A percentile compares a stretch with the other conserved stretches of the same genome.
Evolutionary conservation across 495 filamentous ascomycete species (phyloP).

Genomic region (Aspergillus haitiensis): DNA sequence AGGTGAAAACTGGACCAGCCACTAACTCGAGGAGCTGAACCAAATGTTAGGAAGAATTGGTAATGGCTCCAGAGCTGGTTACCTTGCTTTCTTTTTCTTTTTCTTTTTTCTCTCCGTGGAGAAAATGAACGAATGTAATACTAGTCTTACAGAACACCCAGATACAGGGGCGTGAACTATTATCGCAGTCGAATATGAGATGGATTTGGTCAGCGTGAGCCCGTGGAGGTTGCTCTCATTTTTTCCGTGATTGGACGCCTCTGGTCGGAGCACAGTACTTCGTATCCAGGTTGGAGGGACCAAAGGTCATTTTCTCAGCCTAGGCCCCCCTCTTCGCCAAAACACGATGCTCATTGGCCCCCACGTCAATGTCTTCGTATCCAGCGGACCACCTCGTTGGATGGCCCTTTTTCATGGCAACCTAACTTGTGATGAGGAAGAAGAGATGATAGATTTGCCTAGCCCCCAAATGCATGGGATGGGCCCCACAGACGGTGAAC

Average conservation of each 20-base stretch:
- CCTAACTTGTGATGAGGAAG: background rate
- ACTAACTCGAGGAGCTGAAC: no score
- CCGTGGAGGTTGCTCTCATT: background rate
- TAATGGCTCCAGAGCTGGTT: background rate
- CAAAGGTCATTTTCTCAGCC: background rate
- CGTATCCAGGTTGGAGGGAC: conserved; percentile 4
- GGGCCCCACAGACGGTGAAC: conserved; percentile 2
- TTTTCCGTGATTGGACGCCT: background rate
- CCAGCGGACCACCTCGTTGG: background rate
- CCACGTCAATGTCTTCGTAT: background rate
- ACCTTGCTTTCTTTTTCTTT: background rate
- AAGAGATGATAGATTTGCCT: background rate
- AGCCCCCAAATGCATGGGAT: background rate
- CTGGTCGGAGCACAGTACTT: background rate
- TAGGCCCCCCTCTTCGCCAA: background rate
- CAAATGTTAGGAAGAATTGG: background rate
- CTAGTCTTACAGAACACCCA: background rate
- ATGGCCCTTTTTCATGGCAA: background rate
- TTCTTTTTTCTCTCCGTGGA: background rate
- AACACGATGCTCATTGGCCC: background rate
- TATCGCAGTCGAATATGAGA: background rate
- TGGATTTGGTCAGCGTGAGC: background rate
- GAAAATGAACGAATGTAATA: background rate
- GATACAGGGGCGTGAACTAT: background rate
- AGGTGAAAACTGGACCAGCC: no score